A percentile compares a stretch with the other conserved stretches of the same genome.
Evolutionary conservation across 140 eudicot genomes (phyloP).

Genomic region (Ambrosia hybrid): DNA sequence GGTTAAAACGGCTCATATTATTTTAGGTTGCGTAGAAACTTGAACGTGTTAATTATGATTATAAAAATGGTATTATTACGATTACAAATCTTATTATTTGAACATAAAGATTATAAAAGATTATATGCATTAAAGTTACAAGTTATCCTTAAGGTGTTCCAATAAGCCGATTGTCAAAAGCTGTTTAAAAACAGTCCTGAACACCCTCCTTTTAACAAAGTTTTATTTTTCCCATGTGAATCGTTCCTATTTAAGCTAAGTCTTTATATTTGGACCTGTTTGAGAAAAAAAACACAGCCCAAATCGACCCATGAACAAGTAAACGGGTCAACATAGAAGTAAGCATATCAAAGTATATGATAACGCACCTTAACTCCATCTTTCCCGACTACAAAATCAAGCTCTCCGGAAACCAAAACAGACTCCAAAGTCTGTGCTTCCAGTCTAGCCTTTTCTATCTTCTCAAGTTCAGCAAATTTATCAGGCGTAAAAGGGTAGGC

Average conservation of each 20-base stretch:
- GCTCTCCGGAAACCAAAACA: conserved; percentile 62
- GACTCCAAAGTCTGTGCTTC: conserved; percentile 89
- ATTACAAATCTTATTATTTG: not conserved
- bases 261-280: not conserved
- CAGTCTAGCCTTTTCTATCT: conserved; percentile 66
- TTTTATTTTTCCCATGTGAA: no score
- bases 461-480: conserved; percentile 71
- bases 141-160: not conserved
- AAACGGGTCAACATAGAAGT: not conserved
- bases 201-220: not conserved
- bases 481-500: conserved; percentile 91
- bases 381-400: conserved; percentile 66
- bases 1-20: not conserved
- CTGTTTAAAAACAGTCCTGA: not conserved
- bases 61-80: not conserved
- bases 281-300: not conserved
- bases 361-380: conserved; percentile 56
- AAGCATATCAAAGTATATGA: conserved; percentile 15
- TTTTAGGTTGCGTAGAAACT: not conserved
- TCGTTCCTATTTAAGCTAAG: not conserved
- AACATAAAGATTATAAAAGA: not conserved
- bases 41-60: not conserved
- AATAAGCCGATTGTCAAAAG: not conserved
- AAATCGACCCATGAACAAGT: not conserved
- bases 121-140: not conserved